Base-by-base conservation (phyloP, 2,329 filamentous ascomycete genomes). In the Beauveria caledonica region DNA sequence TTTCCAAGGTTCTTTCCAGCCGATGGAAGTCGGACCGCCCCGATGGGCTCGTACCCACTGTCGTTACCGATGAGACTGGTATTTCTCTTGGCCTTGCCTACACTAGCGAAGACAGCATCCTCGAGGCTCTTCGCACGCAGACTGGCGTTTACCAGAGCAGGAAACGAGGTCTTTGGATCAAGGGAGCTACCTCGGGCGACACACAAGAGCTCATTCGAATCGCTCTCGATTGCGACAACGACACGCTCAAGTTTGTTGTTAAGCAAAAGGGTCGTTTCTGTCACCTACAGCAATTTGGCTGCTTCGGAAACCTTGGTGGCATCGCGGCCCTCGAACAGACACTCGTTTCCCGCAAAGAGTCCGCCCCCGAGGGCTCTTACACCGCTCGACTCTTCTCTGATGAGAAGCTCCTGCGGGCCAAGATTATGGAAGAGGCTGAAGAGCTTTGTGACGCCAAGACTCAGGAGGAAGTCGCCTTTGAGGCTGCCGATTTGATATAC, bases 401-500 rank as follows among this genome's bases (percentile, higher is more conserved):
- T 64, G 85, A 90, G 67, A 92, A 95, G 72, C 82, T 99, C 60
- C 77, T 97, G 58, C 83, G 90, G 48, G 94, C 94, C 3, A 99
- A 99, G 80, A 97, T 99, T 60, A 95, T 97, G 86, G 94, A 99
- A 74, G 94, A 99, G 73, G 94, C 94, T 0, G 90, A 95, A 69
- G 94, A 99, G 76, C 81, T 99, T 46, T 97, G 93, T 70, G 86
- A 94, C 64, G 93, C 94, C 17, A 86, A 86, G 65, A 87, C 86
- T 0, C 88, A 89, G 63, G 82, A 92, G 64, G 89, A 97, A 15
- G 84, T 96, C 63, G 91, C 94, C 2, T 96, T 96, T 64, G 94
- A 99, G 74, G 92, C 94, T 9, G 94, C 94, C 0, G 94, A 99
- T 70, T 78, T 99, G 60, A 86, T 99, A 58, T 99, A 97, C 77